phyloP scores from a whole-genome alignment of 495 filamentous ascomycete species.

The Daldinia bambusicola region DNA sequence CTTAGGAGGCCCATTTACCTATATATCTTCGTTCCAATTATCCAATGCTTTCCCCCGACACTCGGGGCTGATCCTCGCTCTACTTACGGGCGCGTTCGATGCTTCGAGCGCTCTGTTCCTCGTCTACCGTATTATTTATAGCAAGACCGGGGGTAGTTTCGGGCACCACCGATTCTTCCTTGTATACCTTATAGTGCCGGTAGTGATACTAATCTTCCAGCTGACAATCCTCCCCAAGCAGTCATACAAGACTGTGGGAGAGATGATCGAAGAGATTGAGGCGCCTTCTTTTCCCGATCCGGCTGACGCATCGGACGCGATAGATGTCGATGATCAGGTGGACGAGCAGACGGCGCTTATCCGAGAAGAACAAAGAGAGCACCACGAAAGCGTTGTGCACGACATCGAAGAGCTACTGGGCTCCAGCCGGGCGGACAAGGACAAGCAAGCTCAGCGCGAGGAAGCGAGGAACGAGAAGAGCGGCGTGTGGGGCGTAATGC shows the following conservation, averaged over 20 bases:
- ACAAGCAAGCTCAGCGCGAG: constrained; percentile 62
- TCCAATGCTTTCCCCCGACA: constrained; percentile 89
- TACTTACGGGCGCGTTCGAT: constrained; percentile 90
- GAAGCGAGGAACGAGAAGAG: constrained; percentile 69
- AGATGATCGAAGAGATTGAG: constrained; percentile 79
- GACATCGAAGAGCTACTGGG: constrained; percentile 81
- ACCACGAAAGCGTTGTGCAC: constrained; percentile 72
- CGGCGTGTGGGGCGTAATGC: constrained; percentile 91
- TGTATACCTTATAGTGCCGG: constrained; percentile 77
- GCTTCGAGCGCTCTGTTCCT: constrained; percentile 89
- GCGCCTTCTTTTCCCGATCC: constrained; percentile 31
- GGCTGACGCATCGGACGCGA: constrained; percentile 30
- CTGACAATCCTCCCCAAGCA: constrained; percentile 77
- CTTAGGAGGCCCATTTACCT: constrained; percentile 87
- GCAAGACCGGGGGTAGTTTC: constrained; percentile 68
- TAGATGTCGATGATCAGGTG: constrained; percentile 66
- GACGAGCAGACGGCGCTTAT: constrained; percentile 69
- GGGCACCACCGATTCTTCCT: constrained; percentile 79
- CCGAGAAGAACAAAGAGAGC: constrained; percentile 69
- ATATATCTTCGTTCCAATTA: constrained; percentile 92
- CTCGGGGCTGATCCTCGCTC: constrained; percentile 84
- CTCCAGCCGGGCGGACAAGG: constrained; percentile 64
- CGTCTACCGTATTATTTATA: constrained; percentile 80
- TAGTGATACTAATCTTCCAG: constrained; percentile 74
- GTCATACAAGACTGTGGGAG: constrained; percentile 90